Conservation (phyloP, 2,329 filamentous ascomycete genomes). For the Ascochyta clinopodiicola region DNA sequence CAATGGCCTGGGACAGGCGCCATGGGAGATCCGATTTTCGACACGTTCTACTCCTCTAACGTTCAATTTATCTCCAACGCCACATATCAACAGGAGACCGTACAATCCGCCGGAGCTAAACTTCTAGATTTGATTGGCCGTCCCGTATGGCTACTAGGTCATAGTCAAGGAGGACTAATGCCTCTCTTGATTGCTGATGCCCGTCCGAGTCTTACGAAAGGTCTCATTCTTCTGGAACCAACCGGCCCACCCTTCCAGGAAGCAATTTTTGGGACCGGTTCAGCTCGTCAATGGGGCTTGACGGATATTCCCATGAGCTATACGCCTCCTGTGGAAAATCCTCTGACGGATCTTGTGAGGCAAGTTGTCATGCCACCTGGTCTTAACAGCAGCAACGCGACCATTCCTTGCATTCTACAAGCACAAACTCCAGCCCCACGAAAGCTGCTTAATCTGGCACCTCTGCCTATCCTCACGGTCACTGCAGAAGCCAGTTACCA, state of each 20-base stretch:
- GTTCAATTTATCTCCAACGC: no score
- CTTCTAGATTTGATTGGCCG: no score
- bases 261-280: slow-evolving; percentile 1
- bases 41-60: background rate
- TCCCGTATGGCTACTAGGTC: no score
- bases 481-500: slow-evolving; percentile 62
- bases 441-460: slow-evolving; percentile 56
- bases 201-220: slow-evolving; percentile 30
- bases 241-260: slow-evolving; percentile 58
- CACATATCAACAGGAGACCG: no score
- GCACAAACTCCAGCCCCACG: slow-evolving; percentile 40
- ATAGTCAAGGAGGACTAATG: no score
- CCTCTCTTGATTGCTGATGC: no score
- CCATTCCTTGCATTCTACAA: slow-evolving; percentile 46
- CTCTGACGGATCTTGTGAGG: no score
- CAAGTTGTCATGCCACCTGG: slow-evolving; percentile 9
- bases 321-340: no score
- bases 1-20: slow-evolving; percentile 48
- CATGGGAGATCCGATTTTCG: background rate
- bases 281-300: slow-evolving; percentile 38
- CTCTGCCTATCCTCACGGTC: slow-evolving; percentile 57
- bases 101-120: no score
- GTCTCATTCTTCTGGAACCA: slow-evolving; percentile 60
- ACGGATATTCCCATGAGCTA: slow-evolving; percentile 22
- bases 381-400: slow-evolving; percentile 43